These are phyloP conservation scores for Furcasterigmium furcatum DNA, from an alignment of 2,329 filamentous ascomycete genomes.

Conservation along the genomic window DNA sequence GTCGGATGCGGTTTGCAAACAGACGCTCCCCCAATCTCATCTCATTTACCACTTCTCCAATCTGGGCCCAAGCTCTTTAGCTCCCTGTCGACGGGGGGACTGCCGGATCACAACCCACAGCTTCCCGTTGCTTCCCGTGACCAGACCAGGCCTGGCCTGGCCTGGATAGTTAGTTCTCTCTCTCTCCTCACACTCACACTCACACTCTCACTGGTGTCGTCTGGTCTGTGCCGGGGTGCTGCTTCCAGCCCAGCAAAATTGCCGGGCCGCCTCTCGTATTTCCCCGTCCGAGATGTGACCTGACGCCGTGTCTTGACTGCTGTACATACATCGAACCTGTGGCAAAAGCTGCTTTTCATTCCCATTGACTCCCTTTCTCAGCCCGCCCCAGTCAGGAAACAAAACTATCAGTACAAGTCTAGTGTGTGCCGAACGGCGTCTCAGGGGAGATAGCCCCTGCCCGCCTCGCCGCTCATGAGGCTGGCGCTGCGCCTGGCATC, in stretches of 20 bases:
- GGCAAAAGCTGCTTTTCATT: neutral
- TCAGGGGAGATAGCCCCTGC: slow-evolving; percentile 63
- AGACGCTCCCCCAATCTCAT: neutral
- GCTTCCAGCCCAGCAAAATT: neutral
- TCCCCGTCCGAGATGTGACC: neutral
- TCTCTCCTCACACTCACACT: too few species aligned
- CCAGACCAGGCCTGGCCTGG: too few species aligned
- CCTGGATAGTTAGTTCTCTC: too few species aligned
- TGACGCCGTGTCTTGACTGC: neutral
- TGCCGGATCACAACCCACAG: too few species aligned
- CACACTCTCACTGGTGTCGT: too few species aligned
- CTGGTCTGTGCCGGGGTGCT: too few species aligned
- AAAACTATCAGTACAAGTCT: neutral
- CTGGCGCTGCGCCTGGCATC: slow-evolving; percentile 76
- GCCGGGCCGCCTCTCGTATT: neutral
- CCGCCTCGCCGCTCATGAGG: slow-evolving; percentile 61
- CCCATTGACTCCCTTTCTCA: neutral
- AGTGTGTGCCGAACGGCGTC: neutral
- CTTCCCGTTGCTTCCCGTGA: too few species aligned
- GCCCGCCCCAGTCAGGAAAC: neutral
- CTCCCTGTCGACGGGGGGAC: too few species aligned
- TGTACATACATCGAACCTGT: neutral
- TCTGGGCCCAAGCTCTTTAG: too few species aligned
- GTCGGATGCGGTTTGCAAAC: slow-evolving; percentile 1
- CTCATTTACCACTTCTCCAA: neutral